Base-by-base conservation (phyloP, 495 filamentous ascomycete genomes). In the Darksidea phi region DNA sequence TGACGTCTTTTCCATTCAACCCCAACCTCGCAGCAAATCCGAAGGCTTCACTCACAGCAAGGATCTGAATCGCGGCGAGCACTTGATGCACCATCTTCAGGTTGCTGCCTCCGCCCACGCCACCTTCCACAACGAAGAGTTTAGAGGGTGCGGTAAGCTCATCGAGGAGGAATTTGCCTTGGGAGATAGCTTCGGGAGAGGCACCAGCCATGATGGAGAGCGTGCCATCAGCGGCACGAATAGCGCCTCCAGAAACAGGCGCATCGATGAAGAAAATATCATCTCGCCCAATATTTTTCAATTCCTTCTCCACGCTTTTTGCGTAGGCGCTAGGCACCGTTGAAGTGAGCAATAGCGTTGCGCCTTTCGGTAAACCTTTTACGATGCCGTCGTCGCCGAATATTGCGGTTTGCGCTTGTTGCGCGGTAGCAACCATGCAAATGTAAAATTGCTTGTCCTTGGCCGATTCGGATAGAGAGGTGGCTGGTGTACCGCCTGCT, bases 51-150 rank as follows among this genome's bases (percentile, higher is more conserved):
- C 84, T 86, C 12, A 84, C 79, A 8, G 86, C 81, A 1, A 87
- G 77, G 64, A 94, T 91, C 59, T 91, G 84, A 55, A 87, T 85
- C 0, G 84, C 88, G 0, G 88, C 89, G 11, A 91, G 79, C 17
- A 94, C 84, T 71, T 94, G 89, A 72, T 92, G 89, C 50, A 88
- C 84, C 82, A 91, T 89, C 74, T 94, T 94, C 80, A 91, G 88
- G 68, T 91, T 92, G 64, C 86, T 89, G n/a, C 89, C 88, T 0
- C 84, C 84, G 4, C 88, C 88, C 49, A 91, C 75, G 2, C 86
- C 88, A 10, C 89, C 88, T 8, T 81, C 78, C 7, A 94, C 85
- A 18, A 88, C 78, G 64, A 90, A 91, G 28, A 92, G 72, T 70
- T 89, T 90, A 78, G 76, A 70, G 7, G 72, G 63, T 26, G 77